Conservation (phyloP, 2,329 filamentous ascomycete genomes). For the Fusarium sp. region DNA sequence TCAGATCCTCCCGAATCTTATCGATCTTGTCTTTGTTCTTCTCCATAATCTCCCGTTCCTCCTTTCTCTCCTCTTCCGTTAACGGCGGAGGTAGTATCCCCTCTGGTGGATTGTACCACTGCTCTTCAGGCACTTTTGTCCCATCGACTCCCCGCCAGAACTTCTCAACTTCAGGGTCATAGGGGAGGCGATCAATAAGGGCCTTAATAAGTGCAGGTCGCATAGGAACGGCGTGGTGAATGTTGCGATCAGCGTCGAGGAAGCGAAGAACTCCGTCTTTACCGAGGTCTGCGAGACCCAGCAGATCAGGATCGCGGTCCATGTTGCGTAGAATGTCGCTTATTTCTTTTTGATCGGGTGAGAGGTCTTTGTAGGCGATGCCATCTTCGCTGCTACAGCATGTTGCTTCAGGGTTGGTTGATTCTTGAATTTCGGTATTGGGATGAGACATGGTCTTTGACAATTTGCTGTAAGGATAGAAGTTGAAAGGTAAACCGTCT, state of each 20-base stretch:
- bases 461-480: neutral
- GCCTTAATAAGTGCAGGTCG: neutral
- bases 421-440: rapidly evolving
- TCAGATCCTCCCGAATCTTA: rapidly evolving
- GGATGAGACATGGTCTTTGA: neutral
- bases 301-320: neutral
- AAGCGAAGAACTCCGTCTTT: neutral
- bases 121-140: neutral
- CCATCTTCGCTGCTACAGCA: neutral
- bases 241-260: neutral
- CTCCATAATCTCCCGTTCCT: neutral
- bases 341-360: neutral
- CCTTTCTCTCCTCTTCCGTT: neutral
- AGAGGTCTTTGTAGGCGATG: neutral
- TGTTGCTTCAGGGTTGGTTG: neutral
- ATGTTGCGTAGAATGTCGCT: neutral
- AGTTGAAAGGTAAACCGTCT: rapidly evolving
- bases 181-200: neutral
- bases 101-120: neutral
- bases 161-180: neutral
- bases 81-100: neutral
- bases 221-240: neutral
- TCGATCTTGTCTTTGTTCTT: neutral
- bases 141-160: neutral
- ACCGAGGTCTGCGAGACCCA: neutral